A percentile compares a stretch with the other conserved stretches of the same genome.
Evolutionary conservation across 1,139 yeast species (phyloP).

Genomic region (Geotrichum bryndzae): DNA sequence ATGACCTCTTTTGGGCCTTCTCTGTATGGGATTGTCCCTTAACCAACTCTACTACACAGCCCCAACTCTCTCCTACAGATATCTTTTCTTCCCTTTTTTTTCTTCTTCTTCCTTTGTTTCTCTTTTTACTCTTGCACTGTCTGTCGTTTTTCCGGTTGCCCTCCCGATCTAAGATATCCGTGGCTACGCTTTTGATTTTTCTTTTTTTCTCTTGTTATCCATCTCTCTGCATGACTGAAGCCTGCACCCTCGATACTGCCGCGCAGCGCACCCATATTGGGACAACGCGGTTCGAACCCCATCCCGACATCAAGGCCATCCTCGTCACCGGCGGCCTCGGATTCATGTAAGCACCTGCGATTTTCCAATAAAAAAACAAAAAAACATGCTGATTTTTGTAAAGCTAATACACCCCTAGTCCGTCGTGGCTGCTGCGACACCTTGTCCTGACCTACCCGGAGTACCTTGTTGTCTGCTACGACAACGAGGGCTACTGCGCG

Average conservation of each 20-base stretch:
- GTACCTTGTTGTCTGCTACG: slow-evolving; percentile 44
- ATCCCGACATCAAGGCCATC: slow-evolving; percentile 28
- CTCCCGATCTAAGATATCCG: too few relatives aligned
- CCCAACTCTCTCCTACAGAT: too few relatives aligned
- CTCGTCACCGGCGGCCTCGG: slow-evolving; percentile 59
- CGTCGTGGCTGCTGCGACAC: slow-evolving; percentile 45
- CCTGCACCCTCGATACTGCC: neutral
- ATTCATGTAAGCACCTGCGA: slow-evolving; percentile 37
- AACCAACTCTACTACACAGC: too few relatives aligned
- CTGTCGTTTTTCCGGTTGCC: too few relatives aligned
- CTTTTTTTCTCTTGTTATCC: too few relatives aligned
- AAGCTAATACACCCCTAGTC: slow-evolving; percentile 25
- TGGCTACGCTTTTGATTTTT: too few relatives aligned
- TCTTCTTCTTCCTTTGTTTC: too few relatives aligned
- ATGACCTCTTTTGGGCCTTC: too few relatives aligned
- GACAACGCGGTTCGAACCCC: slow-evolving; percentile 21
- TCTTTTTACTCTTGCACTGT: too few relatives aligned
- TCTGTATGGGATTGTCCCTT: too few relatives aligned
- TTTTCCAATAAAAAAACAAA: neutral
- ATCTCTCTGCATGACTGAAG: neutral
- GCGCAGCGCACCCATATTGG: slow-evolving; percentile 10
- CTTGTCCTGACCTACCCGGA: slow-evolving; percentile 40
- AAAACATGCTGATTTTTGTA: neutral
- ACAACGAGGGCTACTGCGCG: slow-evolving; percentile 41
- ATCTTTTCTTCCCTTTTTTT: too few relatives aligned